A percentile compares a stretch with the other conserved stretches of the same genome.
These are phyloP conservation scores for Porphyrellus sp. DNA, from an alignment of 1,284 basidiomycete genomes.

Conservation along the genomic window DNA sequence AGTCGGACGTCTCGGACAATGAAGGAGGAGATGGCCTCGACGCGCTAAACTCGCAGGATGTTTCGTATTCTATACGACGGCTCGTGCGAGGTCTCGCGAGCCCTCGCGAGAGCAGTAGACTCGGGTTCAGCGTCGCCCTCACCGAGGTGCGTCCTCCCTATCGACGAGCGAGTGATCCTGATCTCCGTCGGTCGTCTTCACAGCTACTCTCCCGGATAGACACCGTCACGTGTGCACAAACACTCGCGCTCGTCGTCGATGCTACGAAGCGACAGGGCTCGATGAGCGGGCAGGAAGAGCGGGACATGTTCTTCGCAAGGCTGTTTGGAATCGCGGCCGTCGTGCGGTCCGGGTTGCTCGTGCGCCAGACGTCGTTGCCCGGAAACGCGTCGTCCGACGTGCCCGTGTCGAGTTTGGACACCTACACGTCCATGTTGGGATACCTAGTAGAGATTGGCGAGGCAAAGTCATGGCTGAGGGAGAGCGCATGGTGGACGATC, in stretches of 20 bases:
- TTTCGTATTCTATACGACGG: constrained; percentile 83
- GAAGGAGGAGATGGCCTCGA: constrained; percentile 58
- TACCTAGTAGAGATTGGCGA: constrained; percentile 72
- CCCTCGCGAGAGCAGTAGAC: constrained; percentile 86
- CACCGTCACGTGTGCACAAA: constrained; percentile 75
- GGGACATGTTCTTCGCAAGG: constrained; percentile 89
- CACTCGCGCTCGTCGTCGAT: constrained; percentile 70
- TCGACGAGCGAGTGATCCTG: background rate
- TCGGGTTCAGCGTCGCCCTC: constrained; percentile 94
- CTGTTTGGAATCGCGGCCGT: constrained; percentile 86
- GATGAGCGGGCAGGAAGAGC: constrained; percentile 87
- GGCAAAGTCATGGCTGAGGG: constrained; percentile 88
- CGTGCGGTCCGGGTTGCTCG: constrained; percentile 78
- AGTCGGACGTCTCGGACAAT: constrained; percentile 43
- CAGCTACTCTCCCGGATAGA: constrained; percentile 81
- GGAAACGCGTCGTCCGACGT: constrained; percentile 52
- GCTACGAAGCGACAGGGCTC: constrained; percentile 66
- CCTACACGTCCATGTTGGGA: constrained; percentile 63
- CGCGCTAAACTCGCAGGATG: constrained; percentile 77
- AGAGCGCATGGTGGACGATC: constrained; percentile 89
- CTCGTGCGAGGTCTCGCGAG: constrained; percentile 86
- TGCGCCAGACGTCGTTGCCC: constrained; percentile 53
- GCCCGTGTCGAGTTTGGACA: constrained; percentile 52
- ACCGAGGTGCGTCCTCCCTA: constrained; percentile 70
- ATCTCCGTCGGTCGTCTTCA: constrained; percentile 1